Conservation (phyloP, 306 rosid species). For the Inga leiocalycina region DNA sequence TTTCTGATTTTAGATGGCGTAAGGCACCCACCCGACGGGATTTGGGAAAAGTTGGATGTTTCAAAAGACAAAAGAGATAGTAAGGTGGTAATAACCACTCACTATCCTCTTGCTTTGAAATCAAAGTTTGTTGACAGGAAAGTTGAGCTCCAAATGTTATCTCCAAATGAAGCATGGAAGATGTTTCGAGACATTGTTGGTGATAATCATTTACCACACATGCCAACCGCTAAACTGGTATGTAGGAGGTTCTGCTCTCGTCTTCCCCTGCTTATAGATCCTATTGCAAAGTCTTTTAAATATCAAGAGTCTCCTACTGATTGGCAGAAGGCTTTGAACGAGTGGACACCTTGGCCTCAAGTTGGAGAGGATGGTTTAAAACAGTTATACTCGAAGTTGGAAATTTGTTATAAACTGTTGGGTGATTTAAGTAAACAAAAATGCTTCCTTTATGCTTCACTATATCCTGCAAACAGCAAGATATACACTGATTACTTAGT, state of each 20-base stretch:
- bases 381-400: slow-evolving; percentile 31
- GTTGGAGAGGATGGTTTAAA: slow-evolving; percentile 11
- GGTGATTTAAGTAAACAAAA: slow-evolving; percentile 18
- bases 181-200: slow-evolving; percentile 28
- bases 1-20: slow-evolving; percentile 43
- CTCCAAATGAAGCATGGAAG: slow-evolving; percentile 32
- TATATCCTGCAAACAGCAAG: slow-evolving; percentile 34
- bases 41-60: slow-evolving; percentile 13
- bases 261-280: slow-evolving; percentile 32
- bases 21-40: background rate
- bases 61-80: slow-evolving; percentile 12
- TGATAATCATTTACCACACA: background rate
- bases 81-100: slow-evolving; percentile 36
- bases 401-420: slow-evolving; percentile 23
- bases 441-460: slow-evolving; percentile 35
- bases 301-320: background rate
- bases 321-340: slow-evolving; percentile 27
- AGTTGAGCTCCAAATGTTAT: slow-evolving; percentile 11
- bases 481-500: slow-evolving; percentile 32
- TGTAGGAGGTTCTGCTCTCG: slow-evolving; percentile 34
- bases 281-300: slow-evolving; percentile 18
- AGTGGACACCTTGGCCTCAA: slow-evolving; percentile 27
- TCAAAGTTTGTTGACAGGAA: background rate
- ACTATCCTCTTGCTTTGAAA: background rate
- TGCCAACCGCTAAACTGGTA: background rate